Conservation (phyloP, 805 yeast genomes). For the Torulaspora quercuum region DNA sequence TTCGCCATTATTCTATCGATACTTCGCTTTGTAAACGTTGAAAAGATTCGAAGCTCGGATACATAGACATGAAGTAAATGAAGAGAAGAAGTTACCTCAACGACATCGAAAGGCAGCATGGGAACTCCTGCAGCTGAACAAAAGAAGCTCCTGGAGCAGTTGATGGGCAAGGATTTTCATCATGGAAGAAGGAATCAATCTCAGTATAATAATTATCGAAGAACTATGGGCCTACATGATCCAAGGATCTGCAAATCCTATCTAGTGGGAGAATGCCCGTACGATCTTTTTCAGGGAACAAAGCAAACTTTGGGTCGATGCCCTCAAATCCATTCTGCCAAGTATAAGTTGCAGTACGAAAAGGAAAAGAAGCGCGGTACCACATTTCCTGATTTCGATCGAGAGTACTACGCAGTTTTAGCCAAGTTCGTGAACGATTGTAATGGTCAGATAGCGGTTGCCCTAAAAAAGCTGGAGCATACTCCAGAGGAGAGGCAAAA, state of each 20-base stretch:
- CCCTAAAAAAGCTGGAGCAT: conserved; percentile 56
- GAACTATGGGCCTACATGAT: conserved; percentile 43
- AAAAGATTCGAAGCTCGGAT: background rate
- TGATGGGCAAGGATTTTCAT: conserved; percentile 49
- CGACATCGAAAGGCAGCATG: conserved; percentile 14
- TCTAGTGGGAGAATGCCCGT: conserved; percentile 82
- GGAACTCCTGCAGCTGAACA: conserved; percentile 66
- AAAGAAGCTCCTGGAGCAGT: conserved; percentile 67
- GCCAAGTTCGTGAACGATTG: conserved; percentile 62
- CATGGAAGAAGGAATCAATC: conserved; percentile 25
- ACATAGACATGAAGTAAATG: too few species aligned
- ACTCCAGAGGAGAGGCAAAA: conserved; percentile 70
- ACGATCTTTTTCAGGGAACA: conserved; percentile 76
- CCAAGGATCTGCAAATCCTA: conserved; percentile 73
- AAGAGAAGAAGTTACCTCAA: too few species aligned
- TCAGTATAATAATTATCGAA: conserved; percentile 39
- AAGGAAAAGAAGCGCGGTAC: conserved; percentile 41
- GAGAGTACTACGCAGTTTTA: conserved; percentile 45
- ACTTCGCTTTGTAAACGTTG: background rate
- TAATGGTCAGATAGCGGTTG: conserved; percentile 58
- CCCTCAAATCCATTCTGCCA: conserved; percentile 69
- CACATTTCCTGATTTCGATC: conserved; percentile 45
- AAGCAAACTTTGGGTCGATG: conserved; percentile 82
- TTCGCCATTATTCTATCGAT: too few species aligned
- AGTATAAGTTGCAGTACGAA: conserved; percentile 68